Base-by-base conservation (phyloP, 495 filamentous ascomycete species). In the Penicillium lagena region DNA sequence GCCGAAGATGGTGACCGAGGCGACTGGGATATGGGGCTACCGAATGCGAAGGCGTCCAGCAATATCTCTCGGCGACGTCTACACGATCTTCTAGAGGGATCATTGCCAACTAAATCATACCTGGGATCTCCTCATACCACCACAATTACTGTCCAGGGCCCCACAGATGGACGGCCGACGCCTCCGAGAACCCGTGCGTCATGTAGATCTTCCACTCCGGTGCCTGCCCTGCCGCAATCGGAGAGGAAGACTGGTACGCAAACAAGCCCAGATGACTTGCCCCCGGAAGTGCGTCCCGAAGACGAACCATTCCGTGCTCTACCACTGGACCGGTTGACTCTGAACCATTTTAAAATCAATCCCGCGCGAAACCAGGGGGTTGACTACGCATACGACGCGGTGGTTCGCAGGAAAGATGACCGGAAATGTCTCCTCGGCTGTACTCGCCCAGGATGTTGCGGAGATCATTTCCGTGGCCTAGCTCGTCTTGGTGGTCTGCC, bases 311-410 rank as follows among this genome's bases (percentile, higher is more conserved):
- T 81, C 27, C 73, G 85, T 49, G 60, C 68, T 9, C 70, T 70
- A 29, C 75, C 81, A 9, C 50, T 79, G 7, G 59, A 71, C 1
- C 60, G 67, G 32, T 69, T 89, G 6, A 49, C 66, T 14, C 63
- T 82, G 5, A 66, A 73, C 2, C 82, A 94, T 67, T 96, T 98
- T 73, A 93, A 85, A 59, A 68, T 93, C 53, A 97, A 98, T 51
- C 80, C 89, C 2, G 59, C 71, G 10, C 67, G 66, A 38, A 95
- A 90, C 56, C 70, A 86, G 41, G 89, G 88, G 22, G 66, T 81
- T 40, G 75, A 81, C 35, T 88, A 80, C 53, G 87, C 89, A 8
- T 96, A 81, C 59, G 65, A 71, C 11, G 82, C 89, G 46, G 81
- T 87, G 12, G 78, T 96, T 37, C 84, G 93, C 39, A 79, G 73